Evolutionary conservation across 2,329 filamentous ascomycete genomes (phyloP), one percentile per base, ranked within the genome.

Genomic region (Hirsutella thompsonii): DNA sequence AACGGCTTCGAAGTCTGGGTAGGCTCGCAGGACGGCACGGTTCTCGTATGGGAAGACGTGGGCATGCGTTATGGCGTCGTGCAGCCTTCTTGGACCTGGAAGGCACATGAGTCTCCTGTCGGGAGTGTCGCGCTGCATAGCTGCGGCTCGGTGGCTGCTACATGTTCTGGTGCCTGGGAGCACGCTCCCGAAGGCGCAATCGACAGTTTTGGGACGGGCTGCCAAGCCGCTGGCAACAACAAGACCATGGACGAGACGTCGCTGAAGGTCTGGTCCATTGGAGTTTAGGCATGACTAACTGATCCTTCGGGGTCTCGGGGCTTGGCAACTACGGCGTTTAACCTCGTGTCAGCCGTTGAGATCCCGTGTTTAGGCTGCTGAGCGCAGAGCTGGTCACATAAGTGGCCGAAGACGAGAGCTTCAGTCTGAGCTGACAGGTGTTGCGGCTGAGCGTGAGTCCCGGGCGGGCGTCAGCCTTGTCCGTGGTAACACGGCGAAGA

Each of bases 1-100:
- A 59, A 60, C 2, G 67, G 68, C 2, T 77, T 76, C 46, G 78
- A 81, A 53, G 64, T 81, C 36, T 81, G 77, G 77, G 72, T 72
- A 5, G 78, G 77, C 2, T 67, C 70, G 1, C 62, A 66, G 35
- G 61, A 68, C 45, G 76, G 78, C 2, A 52, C 57, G 3, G 69
- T 78, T n/a, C 63, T 64, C 36, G 68, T 79, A 6, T 81, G 74
- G 70, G 72, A 80, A 35, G 63, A 64, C 10, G 68, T 78, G 0
- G 75, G 76, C 20, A 58, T 54, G 32, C 48, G 46, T 3, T 65
- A 62, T 36, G 74, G 73, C 14, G 57, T 61, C 6, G 52, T 63
- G 19, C 52, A 60, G 20, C 63, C 66, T 3, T 56, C 62, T 0
- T 76, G 72, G 71, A 52, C 54, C n/a, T 77, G 71, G 68, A 49